These are phyloP conservation scores for Talaromyces adpressus DNA, from an alignment of 495 filamentous ascomycete species.

Conservation along the genomic window DNA sequence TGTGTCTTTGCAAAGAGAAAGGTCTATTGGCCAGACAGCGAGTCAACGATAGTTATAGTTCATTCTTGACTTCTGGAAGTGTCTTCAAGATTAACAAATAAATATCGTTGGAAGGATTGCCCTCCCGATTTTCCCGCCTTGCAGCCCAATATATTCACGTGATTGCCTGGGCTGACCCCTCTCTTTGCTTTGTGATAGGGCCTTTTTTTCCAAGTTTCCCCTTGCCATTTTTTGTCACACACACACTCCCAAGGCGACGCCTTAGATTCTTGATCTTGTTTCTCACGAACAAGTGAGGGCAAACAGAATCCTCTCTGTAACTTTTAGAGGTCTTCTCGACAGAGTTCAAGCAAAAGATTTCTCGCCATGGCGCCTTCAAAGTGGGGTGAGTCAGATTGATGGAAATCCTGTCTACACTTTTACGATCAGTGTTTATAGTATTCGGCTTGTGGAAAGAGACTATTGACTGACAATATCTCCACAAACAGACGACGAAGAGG, in stretches of 20 bases:
- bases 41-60: background rate
- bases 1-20: background rate
- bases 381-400: slow-evolving; percentile 37
- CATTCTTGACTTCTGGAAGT: background rate
- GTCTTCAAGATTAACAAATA: too few relatives aligned
- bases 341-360: slow-evolving; percentile 9
- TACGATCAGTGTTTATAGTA: background rate
- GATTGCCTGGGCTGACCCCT: slow-evolving; percentile 3
- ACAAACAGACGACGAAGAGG: slow-evolving; percentile 58
- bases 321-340: background rate
- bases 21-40: background rate
- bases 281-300: background rate
- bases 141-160: slow-evolving; percentile 6
- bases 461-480: background rate
- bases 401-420: background rate
- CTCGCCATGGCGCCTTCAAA: slow-evolving; percentile 40
- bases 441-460: background rate
- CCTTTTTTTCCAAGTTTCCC: background rate
- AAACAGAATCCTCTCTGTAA: background rate
- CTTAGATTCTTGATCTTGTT: background rate
- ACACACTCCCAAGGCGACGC: background rate
- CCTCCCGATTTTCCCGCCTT: background rate
- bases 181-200: slow-evolving; percentile 5
- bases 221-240: background rate
- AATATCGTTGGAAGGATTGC: background rate